Evolutionary conservation across 177 flowering plant genomes (phyloP).

Genomic region (Telopea speciosissima): DNA sequence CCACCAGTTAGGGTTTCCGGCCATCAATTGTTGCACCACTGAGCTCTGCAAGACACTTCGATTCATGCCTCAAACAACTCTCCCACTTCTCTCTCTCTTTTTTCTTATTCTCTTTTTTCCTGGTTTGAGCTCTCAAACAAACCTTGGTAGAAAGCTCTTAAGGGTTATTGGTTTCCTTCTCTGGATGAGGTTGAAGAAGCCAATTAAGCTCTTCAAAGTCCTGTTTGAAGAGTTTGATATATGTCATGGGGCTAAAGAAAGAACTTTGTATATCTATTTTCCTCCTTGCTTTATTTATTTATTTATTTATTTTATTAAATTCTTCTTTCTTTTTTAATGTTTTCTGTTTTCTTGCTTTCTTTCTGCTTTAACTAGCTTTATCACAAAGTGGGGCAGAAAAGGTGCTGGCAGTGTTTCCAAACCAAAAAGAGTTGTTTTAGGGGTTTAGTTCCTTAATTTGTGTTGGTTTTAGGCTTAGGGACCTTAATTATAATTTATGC

Average conservation of each 20-base stretch:
- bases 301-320: constrained; percentile 7
- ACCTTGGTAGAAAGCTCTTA: constrained; percentile 24
- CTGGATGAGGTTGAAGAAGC: constrained; percentile 22
- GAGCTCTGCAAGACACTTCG: constrained; percentile 51
- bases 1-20: constrained; percentile 66
- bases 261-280: constrained; percentile 29
- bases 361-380: constrained; percentile 65
- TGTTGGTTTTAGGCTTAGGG: constrained; percentile 22
- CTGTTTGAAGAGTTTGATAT: constrained; percentile 22
- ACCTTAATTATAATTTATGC: not conserved
- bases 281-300: constrained; percentile 15
- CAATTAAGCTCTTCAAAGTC: constrained; percentile 7
- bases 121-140: constrained; percentile 16
- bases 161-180: constrained; percentile 17
- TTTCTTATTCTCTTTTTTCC: constrained; percentile 8
- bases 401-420: constrained; percentile 42
- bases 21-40: constrained; percentile 57
- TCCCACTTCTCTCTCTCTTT: not conserved
- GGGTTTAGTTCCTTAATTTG: constrained; percentile 19
- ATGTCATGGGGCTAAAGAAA: constrained; percentile 30
- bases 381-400: constrained; percentile 62
- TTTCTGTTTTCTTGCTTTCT: constrained; percentile 17
- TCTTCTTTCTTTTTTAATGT: constrained; percentile 8
- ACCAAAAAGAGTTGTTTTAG: constrained; percentile 20
- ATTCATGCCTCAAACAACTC: constrained; percentile 34